These are phyloP conservation scores for Plectosphaerella cucumerina DNA, from an alignment of 2,329 filamentous ascomycete species.

Conservation along the genomic window DNA sequence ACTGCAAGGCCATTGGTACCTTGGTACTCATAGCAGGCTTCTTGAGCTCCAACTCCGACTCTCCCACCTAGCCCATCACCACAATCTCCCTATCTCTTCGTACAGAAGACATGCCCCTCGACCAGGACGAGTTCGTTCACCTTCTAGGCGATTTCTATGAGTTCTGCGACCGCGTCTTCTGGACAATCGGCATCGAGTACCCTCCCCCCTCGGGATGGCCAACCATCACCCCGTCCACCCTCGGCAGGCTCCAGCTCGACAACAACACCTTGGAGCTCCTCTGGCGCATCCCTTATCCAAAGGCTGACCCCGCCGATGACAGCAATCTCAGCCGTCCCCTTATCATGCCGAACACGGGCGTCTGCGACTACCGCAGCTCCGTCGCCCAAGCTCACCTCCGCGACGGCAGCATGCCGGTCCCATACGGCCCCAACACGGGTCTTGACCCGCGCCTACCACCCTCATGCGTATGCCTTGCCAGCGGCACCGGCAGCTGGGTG, in stretches of 20 bases:
- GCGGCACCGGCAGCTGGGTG: slow-evolving; percentile 5
- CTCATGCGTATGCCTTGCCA: slow-evolving; percentile 6
- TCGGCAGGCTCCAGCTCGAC: slow-evolving; percentile 5
- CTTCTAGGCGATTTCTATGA: slow-evolving; percentile 11
- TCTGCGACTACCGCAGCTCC: slow-evolving; percentile 1
- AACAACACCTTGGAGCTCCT: slow-evolving; percentile 8
- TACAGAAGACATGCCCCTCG: too few relatives aligned
- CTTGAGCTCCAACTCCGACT: too few relatives aligned
- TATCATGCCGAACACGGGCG: slow-evolving; percentile 1
- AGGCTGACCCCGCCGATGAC: slow-evolving; percentile 4
- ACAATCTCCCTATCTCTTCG: too few relatives aligned
- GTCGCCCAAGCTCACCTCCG: background rate
- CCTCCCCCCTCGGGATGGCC: slow-evolving; percentile 8
- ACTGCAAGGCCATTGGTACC: too few relatives aligned
- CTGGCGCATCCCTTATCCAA: slow-evolving; percentile 9
- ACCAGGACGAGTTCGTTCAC: slow-evolving; percentile 7
- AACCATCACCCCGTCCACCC: slow-evolving; percentile 4
- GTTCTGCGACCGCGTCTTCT: slow-evolving; percentile 10
- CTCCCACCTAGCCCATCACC: too few relatives aligned
- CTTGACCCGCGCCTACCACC: background rate
- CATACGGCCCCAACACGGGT: background rate
- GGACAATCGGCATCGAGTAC: background rate
- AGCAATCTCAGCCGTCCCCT: background rate
- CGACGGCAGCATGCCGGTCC: too few relatives aligned
- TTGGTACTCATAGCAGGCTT: too few relatives aligned